Base-by-base conservation (phyloP, 2,329 filamentous ascomycete genomes). In the Paraphoma chrysanthemicola region DNA sequence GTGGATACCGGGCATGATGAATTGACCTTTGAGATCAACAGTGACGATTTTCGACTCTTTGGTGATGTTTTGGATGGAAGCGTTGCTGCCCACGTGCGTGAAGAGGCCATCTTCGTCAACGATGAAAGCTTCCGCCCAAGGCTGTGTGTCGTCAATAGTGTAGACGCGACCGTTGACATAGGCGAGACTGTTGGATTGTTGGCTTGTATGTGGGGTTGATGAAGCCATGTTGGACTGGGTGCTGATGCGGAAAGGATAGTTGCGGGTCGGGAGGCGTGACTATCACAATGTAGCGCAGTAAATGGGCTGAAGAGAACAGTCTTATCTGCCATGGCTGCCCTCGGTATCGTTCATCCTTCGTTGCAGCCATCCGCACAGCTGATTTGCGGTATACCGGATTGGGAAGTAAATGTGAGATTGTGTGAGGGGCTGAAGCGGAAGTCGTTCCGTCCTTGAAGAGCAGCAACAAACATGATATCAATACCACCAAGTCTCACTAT, bases 1-100 rank as follows among this genome's bases (percentile, higher is more conserved):
- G 52, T 77, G 74, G 31, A 77, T 74, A 1, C 74, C 75, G 1
- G 75, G 74, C 75, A 77, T 76, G 8, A 71, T 60, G 44, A 76
- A 76, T 10, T 59, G 54, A n/a, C 58, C 62, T 23, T 62, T 57
- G 1, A 76, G 57, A 45, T 77, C 66, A 30, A 68, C 66, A 5
- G 59, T 51, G 6, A 71, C 58, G 5, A 67, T 43, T 11, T 54
- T 46, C 5, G 2, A 65, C 3, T 53, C 8, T 18, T 57, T 51
- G 1, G 69, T 69, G 6, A 59, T 46, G 7, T 44, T 16, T 12
- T 54, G 31, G 23, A 77, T 54, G 1, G 71, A 63, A 9, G 61
- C 51, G 6, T 56, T 68, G 6, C 54, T 65, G 4, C 73, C 73
- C 29, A 77, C 57, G 1, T 55, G 47, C 7, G 56, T 58, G 49